Percentiles rank a stretch among this genome's conserved stretches.
Conservation (phyloP, 2,329 filamentous ascomycete species). For the Alternaria sp. region DNA sequence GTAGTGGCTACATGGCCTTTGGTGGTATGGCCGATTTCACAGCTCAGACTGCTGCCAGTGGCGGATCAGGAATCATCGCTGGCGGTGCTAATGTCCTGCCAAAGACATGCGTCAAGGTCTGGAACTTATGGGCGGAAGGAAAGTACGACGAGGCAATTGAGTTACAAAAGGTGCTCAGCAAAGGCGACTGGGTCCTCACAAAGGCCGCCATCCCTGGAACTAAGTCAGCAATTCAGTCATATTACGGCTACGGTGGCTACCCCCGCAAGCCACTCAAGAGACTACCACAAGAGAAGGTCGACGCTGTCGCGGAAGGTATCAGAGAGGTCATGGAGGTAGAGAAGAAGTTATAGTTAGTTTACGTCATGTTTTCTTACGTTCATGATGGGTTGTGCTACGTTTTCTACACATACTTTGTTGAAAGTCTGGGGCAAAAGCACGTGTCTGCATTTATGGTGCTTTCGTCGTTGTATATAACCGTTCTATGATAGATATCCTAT, state of each 20-base stretch:
- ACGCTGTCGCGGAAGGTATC: conserved; percentile 53
- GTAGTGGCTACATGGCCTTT: conserved; percentile 78
- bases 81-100: conserved; percentile 87
- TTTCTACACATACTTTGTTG: conserved; percentile 9
- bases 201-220: conserved; percentile 87
- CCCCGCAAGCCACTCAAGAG: conserved; percentile 77
- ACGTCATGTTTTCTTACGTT: conserved; percentile 4
- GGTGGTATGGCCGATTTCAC: conserved; percentile 91
- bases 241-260: conserved; percentile 82
- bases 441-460: conserved; percentile 24
- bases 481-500: conserved; percentile 20
- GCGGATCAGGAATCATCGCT: conserved; percentile 84
- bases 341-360: conserved; percentile 49
- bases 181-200: conserved; percentile 83
- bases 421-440: conserved; percentile 14
- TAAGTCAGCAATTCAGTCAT: conserved; percentile 81
- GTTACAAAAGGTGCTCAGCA: conserved; percentile 79
- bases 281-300: conserved; percentile 65
- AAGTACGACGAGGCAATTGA: conserved; percentile 78
- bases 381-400: conserved; percentile 5
- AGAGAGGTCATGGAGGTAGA: conserved; percentile 73
- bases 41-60: conserved; percentile 79
- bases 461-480: conserved; percentile 27
- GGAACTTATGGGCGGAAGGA: conserved; percentile 77
- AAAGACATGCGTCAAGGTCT: conserved; percentile 80